phyloP scores from a whole-genome alignment of 2,329 filamentous ascomycete genomes.

The Xylariales sp. region DNA sequence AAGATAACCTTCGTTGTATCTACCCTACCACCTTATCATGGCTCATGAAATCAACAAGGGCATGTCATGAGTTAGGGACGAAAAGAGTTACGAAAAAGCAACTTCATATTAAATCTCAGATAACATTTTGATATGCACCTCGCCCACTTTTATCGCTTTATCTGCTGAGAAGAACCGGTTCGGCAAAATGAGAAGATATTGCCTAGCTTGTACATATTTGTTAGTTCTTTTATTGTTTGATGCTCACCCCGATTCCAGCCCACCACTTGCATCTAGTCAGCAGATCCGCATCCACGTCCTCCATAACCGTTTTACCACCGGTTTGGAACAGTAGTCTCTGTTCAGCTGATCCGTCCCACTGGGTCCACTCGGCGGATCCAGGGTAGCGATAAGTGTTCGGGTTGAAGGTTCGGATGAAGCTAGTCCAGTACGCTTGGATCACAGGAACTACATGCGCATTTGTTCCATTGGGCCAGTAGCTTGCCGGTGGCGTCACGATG shows the following conservation, averaged over 20 bases:
- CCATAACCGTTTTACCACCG: slow-evolving; percentile 37
- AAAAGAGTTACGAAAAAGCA: too few relatives aligned
- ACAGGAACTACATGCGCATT: slow-evolving; percentile 57
- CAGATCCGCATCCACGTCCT: slow-evolving; percentile 33
- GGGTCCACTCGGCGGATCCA: slow-evolving; percentile 17
- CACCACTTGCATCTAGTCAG: slow-evolving; percentile 43
- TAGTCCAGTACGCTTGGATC: slow-evolving; percentile 69
- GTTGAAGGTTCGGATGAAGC: slow-evolving; percentile 63
- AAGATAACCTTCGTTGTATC: too few relatives aligned
- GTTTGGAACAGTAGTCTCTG: slow-evolving; percentile 38
- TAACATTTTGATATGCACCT: too few relatives aligned
- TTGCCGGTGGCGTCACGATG: slow-evolving; percentile 36
- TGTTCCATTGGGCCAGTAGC: slow-evolving; percentile 45
- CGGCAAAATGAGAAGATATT: too few relatives aligned
- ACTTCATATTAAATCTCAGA: too few relatives aligned
- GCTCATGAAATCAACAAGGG: too few relatives aligned
- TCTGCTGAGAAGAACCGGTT: too few relatives aligned
- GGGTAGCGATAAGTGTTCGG: slow-evolving; percentile 46
- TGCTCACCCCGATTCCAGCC: slow-evolving; percentile 37
- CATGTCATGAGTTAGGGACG: too few relatives aligned
- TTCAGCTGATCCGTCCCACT: slow-evolving; percentile 10
- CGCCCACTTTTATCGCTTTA: too few relatives aligned
- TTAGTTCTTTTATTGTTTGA: slow-evolving; percentile 36
- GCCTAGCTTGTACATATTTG: too few relatives aligned
- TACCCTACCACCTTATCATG: too few relatives aligned